Evolutionary conservation across 192 early-diverging fungal species (phyloP).

Genomic region (Phlyctochytrium planicorne): DNA sequence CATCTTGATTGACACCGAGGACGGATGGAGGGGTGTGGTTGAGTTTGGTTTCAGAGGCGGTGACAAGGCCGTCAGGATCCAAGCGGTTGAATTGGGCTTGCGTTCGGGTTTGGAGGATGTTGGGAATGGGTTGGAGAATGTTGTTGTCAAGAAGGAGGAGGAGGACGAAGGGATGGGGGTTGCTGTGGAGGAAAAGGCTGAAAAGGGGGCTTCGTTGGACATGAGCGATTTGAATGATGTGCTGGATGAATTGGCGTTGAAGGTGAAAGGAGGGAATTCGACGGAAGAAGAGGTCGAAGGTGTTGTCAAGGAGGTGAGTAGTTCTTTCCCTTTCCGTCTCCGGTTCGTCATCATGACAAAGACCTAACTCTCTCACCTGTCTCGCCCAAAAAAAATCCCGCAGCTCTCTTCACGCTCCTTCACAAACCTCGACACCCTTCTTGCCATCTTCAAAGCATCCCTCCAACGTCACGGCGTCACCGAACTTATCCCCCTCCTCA

Average conservation of each 20-base stretch:
- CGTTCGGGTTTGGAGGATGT: background rate
- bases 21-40: slow-evolving; percentile 17
- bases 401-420: background rate
- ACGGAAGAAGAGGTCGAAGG: background rate
- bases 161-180: background rate
- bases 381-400: background rate
- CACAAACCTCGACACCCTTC: background rate
- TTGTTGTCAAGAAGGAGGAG: background rate
- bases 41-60: background rate
- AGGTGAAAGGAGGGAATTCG: background rate
- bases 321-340: background rate
- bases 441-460: background rate
- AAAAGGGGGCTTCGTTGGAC: background rate
- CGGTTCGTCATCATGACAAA: too few relatives aligned
- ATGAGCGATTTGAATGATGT: background rate
- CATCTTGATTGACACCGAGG: slow-evolving; percentile 32
- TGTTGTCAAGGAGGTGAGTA: background rate
- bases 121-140: background rate
- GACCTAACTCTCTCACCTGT: background rate
- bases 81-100: background rate
- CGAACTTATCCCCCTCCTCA: background rate
- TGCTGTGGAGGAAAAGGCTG: background rate
- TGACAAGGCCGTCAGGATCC: background rate
- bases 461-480: background rate
- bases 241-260: background rate